Evolutionary conservation across 1,284 basidiomycete species (phyloP), one percentile per base, ranked within the genome.

Genomic region (Flammula alnicola): DNA sequence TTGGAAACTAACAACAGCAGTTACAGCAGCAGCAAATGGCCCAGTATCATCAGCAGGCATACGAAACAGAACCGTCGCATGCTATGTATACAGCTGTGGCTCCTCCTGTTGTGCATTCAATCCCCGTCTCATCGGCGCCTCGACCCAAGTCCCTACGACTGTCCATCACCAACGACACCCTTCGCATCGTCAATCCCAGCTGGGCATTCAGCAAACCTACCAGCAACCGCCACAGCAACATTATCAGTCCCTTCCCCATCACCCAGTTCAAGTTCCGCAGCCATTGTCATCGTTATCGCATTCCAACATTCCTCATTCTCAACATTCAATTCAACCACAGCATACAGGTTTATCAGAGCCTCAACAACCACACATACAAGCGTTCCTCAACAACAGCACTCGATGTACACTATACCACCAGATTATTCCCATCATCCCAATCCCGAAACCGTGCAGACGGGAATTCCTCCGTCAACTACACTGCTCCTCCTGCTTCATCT

Each of bases 101-200:
- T n/a, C n/a, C n/a, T n/a, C n/a, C n/a, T n/a, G n/a, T n/a, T n/a
- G n/a, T n/a, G n/a, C n/a, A n/a, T n/a, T n/a, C n/a, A n/a, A n/a
- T n/a, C n/a, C n/a, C n/a, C n/a, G n/a, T n/a, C n/a, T n/a, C n/a
- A n/a, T n/a, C n/a, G n/a, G n/a, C n/a, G n/a, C n/a, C n/a, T n/a
- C n/a, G n/a, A n/a, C n/a, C n/a, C n/a, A 22, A 14, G 9, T n/a
- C 16, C 41, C 36, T 10, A 29, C 37, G 25, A 27, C 41, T 36
- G 36, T 27, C 9, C 26, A 14, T 3, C 52, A 26, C 3, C 52
- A 49, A 33, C n/a, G 37, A 33, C 55, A 54, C 4, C 32, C 51
- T 14, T 49, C 57, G 29, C 56, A 60, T 31, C 56, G 52, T n/a
- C 54, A 41, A 26, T 55, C 63, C 5, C 51, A 48, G 16, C 14